These are phyloP conservation scores for Saccharomyces hybrid DNA, from an alignment of 1,139 yeast species.

Conservation along the genomic window DNA sequence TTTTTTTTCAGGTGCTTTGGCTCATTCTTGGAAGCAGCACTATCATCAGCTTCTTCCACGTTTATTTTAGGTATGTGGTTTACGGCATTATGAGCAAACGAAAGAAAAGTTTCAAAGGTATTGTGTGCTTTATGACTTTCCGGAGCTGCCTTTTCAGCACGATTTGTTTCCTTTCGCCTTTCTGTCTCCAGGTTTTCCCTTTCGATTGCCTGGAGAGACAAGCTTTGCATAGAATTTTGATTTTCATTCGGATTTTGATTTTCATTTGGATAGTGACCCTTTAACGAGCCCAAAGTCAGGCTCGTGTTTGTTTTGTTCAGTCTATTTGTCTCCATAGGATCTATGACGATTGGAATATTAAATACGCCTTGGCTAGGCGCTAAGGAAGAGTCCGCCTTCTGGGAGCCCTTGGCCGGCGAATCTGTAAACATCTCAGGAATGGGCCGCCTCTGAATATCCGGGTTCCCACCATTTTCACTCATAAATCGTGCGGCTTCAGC, in stretches of 20 bases:
- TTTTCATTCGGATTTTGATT: neutral
- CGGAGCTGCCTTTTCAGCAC: neutral
- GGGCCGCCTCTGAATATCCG: neutral
- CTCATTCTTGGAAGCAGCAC: neutral
- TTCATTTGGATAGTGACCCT: neutral
- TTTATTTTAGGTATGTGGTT: constrained; percentile 17
- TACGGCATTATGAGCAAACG: constrained; percentile 21
- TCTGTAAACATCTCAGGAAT: neutral
- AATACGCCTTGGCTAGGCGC: neutral
- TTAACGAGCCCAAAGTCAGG: neutral
- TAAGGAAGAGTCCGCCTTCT: neutral
- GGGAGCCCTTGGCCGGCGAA: neutral
- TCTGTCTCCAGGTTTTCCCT: neutral
- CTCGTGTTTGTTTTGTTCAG: neutral
- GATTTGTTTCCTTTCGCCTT: neutral
- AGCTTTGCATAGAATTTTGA: neutral
- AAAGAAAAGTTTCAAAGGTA: constrained; percentile 13
- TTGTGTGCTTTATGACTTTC: neutral
- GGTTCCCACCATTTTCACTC: too few relatives aligned
- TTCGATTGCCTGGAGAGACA: neutral
- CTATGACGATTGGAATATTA: neutral
- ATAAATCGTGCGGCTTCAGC: neutral
- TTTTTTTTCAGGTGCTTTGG: neutral
- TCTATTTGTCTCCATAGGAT: neutral
- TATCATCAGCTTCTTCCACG: constrained; percentile 5